These are phyloP conservation scores for Camellia granthamiana DNA, from an alignment of 148 eudicot genomes.

Conservation along the genomic window DNA sequence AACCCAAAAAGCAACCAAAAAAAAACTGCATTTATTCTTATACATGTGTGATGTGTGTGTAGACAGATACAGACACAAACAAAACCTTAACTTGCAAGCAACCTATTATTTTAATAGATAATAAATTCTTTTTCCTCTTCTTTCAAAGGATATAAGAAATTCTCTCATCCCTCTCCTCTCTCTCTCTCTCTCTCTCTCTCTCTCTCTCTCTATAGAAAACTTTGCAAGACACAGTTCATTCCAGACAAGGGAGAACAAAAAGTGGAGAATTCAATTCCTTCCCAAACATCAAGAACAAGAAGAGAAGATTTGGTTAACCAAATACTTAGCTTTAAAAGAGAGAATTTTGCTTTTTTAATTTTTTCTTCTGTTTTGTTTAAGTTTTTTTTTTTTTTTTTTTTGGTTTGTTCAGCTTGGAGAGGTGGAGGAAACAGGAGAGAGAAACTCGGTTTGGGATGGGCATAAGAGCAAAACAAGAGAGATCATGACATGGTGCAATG, in stretches of 20 bases:
- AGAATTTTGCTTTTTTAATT: neutral
- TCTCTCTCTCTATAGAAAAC: constrained; percentile 14
- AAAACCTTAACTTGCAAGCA: constrained; percentile 81
- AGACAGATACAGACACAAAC: constrained; percentile 20
- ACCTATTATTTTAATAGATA: constrained; percentile 30
- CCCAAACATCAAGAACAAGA: constrained; percentile 18
- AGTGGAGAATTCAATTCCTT: constrained; percentile 22
- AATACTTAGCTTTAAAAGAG: neutral
- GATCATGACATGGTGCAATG: constrained; percentile 52
- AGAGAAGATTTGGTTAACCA: neutral
- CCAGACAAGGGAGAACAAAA: constrained; percentile 7
- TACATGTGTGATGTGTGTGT: neutral
- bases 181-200: constrained; percentile 2
- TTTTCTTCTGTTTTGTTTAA: neutral
- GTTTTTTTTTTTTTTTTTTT: neutral
- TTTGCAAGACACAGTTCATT: neutral
- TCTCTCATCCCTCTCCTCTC: neutral
- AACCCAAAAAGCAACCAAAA: neutral
- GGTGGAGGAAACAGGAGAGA: constrained; percentile 25
- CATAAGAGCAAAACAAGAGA: constrained; percentile 18
- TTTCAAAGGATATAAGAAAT: too few species aligned
- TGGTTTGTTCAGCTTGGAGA: constrained; percentile 5
- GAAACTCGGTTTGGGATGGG: constrained; percentile 28
- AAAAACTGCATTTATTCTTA: constrained; percentile 2
- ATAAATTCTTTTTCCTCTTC: neutral